Evolutionary conservation across 257 asterid genomes (phyloP), one percentile per base, ranked within the genome.

Genomic region (Dorcoceras hygrometricum): DNA sequence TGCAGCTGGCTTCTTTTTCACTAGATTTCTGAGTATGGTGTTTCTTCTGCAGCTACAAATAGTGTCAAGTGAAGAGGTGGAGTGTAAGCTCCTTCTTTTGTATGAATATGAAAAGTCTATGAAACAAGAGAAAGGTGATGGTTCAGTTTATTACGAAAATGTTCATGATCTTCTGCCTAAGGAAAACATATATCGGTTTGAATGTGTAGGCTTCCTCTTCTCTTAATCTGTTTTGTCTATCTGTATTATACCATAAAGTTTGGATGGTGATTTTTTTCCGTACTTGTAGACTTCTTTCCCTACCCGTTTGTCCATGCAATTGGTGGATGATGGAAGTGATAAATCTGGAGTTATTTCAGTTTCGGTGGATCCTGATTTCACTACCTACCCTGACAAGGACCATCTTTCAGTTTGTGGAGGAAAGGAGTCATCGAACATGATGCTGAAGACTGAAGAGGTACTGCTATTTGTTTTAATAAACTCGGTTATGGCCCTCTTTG

Each of bases 281-380:
- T 81, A 64, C 72, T 73, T 85, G 83, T 65, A 94, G 99, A 79
- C 87, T 26, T 88, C 91, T 34, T 63, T 59, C 62, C 95, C 97
- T 9, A 73, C 89, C 70, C 80, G 70, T 59, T 75, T 94, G 76
- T 85, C 96, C 60, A 83, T 94, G 76, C 99, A 88, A 83, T 75
- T 94, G 87, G 87, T 90, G 95, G 97, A 90, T 71, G 91, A 84
- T 71, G 88, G 90, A 76, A 78, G 73, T 77, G 99, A 88, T 73
- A 90, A 87, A 82, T 77, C 97, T 56, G 99, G 88, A 73, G 95
- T 85, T 63, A 90, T 94, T 85, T 91, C 95, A 24, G 96, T 90
- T 54, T 91, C 97, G n/a, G 85, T 90, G 29, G 97, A 94, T 79
- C 97, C 99, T 23, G 82, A 80, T 59, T 94, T 94, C 73, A 86